These are phyloP conservation scores for Diplodia seriata DNA, from an alignment of 2,329 filamentous ascomycete genomes.

Conservation along the genomic window DNA sequence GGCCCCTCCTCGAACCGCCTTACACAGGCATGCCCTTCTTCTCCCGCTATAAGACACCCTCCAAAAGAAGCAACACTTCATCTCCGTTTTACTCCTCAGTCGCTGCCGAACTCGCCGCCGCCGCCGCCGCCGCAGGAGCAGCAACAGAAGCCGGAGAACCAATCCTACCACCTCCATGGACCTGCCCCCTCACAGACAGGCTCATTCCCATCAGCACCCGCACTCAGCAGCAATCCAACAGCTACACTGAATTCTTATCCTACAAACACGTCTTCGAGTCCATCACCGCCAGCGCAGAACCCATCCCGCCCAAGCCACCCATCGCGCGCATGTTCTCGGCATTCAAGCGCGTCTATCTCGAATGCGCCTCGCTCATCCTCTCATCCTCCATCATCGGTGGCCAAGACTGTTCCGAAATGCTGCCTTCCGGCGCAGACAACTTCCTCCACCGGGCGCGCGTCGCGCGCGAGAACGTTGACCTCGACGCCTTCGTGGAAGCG, in stretches of 20 bases:
- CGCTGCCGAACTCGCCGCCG: not conserved
- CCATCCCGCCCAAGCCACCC: conserved; percentile 37
- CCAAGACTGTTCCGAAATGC: conserved; percentile 11
- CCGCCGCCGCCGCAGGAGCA: not conserved
- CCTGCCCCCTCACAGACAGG: not conserved
- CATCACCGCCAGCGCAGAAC: conserved; percentile 34
- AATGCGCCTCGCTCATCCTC: conserved; percentile 36
- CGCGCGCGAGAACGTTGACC: conserved; percentile 44
- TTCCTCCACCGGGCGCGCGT: conserved; percentile 46
- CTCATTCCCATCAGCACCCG: conserved; percentile 34
- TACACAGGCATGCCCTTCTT: conserved; percentile 35
- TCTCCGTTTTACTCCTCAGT: not conserved
- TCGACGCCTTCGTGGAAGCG: conserved; percentile 40
- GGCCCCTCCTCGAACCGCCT: conserved; percentile 40
- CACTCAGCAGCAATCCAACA: not conserved
- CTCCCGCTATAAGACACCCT: not conserved
- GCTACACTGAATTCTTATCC: conserved; percentile 36
- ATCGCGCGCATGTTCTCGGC: conserved; percentile 44
- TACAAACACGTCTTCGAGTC: conserved; percentile 40
- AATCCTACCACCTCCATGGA: not conserved
- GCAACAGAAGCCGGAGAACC: not conserved
- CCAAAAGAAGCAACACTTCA: not conserved
- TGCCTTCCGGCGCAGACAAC: conserved; percentile 34
- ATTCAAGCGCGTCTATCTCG: conserved; percentile 45
- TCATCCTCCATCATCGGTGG: too few relatives aligned